Evolutionary conservation across 148 eudicot genomes (phyloP), one percentile per base, ranked within the genome.

Genomic region (Mesembryanthemum crystallinum): DNA sequence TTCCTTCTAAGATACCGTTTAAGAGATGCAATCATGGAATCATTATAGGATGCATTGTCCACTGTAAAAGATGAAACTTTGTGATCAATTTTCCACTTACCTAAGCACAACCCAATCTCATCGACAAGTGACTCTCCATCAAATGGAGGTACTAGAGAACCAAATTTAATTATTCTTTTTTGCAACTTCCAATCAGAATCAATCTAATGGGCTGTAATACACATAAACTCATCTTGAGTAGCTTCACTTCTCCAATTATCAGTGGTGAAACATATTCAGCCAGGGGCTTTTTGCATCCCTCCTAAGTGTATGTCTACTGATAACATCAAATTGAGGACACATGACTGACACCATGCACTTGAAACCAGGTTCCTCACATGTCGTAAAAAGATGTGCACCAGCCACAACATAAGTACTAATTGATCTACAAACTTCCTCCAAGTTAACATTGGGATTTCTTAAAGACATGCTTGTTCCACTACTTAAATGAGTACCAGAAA

Each of bases 171-270:
- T 42, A 54, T 52, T 71, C 62, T 52, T n/a, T 27, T 52, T 54
- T 71, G 62, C 45, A 54, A 30, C 14, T 7, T 71, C 73, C 73
- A 71, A 30, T 71, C 43, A 71, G 24, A 32, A 52, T 71, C 73
- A 54, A 71, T 71, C 73, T 57, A 71, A n/a, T 71, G 73, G 52
- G 73, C 62, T 20, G 28, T 54, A 9, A 71, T 18, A 42, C 73
- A 71, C 62, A 32, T 71, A 30, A 37, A 71, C 3, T 32, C 11
- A 8, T 71, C 73, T 10, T 28, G 29, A 52, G 21, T 1, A 7
- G 11, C 1, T 24, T 30, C 43, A 33, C 33, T 42, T 32, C 7
- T 71, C 73, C 54, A 18, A 54, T 71, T 71, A 71, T 54, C 73
- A n/a, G 32, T 18, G 17, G 63, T 71, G 28, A 30, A 52, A 18